phyloP scores from a whole-genome alignment of 2,329 filamentous ascomycete species.

The Periconia macrospinosa region DNA sequence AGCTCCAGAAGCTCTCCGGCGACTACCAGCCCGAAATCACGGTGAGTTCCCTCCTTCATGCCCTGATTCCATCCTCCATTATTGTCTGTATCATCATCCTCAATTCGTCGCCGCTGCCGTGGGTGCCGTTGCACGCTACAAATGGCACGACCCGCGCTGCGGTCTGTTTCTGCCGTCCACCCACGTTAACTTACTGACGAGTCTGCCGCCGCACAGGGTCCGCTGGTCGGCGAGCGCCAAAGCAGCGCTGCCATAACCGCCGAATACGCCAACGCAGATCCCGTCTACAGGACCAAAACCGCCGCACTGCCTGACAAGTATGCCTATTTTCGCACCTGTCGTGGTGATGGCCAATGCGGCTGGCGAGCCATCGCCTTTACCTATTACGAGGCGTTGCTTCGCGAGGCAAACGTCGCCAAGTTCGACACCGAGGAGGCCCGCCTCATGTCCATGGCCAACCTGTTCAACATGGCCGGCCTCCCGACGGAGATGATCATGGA shows the following conservation, averaged over 20 bases:
- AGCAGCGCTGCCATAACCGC: slow-evolving; percentile 76
- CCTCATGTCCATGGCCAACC: slow-evolving; percentile 69
- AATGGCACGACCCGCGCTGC: not conserved
- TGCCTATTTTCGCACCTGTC: slow-evolving; percentile 82
- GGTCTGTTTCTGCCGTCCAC: too few relatives aligned
- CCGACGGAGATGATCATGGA: slow-evolving; percentile 74
- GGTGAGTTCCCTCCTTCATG: too few relatives aligned
- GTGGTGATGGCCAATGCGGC: slow-evolving; percentile 93
- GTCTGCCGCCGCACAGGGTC: slow-evolving; percentile 61
- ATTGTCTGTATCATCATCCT: slow-evolving; percentile 5
- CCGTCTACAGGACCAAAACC: slow-evolving; percentile 83
- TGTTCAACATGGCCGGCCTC: slow-evolving; percentile 71
- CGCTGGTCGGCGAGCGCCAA: slow-evolving; percentile 76
- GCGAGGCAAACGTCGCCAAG: slow-evolving; percentile 64
- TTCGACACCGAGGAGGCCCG: slow-evolving; percentile 72
- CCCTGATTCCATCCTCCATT: not conserved
- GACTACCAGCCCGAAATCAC: slow-evolving; percentile 61
- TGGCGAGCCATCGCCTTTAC: slow-evolving; percentile 95
- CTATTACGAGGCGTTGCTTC: slow-evolving; percentile 86
- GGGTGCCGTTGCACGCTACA: too few relatives aligned
- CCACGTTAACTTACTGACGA: too few relatives aligned
- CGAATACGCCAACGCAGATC: slow-evolving; percentile 88
- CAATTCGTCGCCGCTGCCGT: too few relatives aligned
- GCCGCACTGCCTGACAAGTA: slow-evolving; percentile 80
- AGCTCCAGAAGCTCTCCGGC: slow-evolving; percentile 64